A percentile compares a stretch with the other conserved stretches of the same genome.
phyloP scores from a whole-genome alignment of 495 filamentous ascomycete genomes.

The Letharia columbiana region DNA sequence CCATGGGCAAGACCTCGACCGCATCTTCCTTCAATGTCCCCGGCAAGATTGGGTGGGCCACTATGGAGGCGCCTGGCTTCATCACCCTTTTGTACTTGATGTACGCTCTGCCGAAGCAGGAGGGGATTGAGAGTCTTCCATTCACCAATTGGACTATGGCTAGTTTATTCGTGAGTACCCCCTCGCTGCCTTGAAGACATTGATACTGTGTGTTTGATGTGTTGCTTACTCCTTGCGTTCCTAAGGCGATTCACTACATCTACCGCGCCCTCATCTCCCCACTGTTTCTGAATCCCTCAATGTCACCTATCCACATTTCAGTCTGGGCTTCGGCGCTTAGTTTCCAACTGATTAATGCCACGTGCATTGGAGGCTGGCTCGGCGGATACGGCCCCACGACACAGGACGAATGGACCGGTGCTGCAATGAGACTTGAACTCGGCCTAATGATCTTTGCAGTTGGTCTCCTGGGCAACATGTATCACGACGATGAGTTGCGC shows the following conservation, averaged over 20 bases:
- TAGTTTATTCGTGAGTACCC: slow-evolving; percentile 46
- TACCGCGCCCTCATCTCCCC: slow-evolving; percentile 82
- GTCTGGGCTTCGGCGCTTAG: slow-evolving; percentile 50
- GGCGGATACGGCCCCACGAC: slow-evolving; percentile 64
- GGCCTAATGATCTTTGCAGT: slow-evolving; percentile 55
- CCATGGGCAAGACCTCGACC: slow-evolving; percentile 78
- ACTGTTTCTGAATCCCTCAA: slow-evolving; percentile 69
- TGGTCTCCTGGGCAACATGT: slow-evolving; percentile 74
- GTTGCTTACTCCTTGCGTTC: slow-evolving; percentile 27
- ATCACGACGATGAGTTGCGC: slow-evolving; percentile 69
- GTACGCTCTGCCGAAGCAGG: slow-evolving; percentile 48
- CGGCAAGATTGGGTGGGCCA: slow-evolving; percentile 77
- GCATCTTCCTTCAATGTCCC: slow-evolving; percentile 69
- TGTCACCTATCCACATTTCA: slow-evolving; percentile 72
- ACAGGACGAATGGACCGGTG: slow-evolving; percentile 46
- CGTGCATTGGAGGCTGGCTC: slow-evolving; percentile 70
- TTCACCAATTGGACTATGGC: slow-evolving; percentile 62
- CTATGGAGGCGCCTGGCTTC: slow-evolving; percentile 78
- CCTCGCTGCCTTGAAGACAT: background rate
- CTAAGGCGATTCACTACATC: slow-evolving; percentile 62
- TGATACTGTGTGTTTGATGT: background rate
- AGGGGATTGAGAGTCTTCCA: slow-evolving; percentile 46
- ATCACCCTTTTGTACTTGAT: slow-evolving; percentile 70
- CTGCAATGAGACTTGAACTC: slow-evolving; percentile 28
- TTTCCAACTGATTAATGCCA: slow-evolving; percentile 77